phyloP scores from a whole-genome alignment of 2,329 filamentous ascomycete genomes.

The Orbilia javanica region DNA sequence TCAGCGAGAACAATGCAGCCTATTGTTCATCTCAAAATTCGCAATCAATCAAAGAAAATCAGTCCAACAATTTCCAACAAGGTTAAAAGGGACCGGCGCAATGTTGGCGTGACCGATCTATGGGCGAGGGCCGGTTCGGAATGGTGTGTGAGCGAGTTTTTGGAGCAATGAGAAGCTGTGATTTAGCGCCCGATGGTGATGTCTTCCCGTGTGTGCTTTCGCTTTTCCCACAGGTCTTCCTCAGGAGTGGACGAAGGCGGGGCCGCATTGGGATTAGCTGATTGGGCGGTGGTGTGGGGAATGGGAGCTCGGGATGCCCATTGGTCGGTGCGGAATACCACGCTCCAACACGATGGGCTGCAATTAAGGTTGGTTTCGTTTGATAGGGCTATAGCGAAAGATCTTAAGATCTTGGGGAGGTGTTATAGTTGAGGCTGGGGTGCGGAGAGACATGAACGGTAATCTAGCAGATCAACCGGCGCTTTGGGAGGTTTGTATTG shows the following conservation, averaged over 20 bases:
- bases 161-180: slow-evolving; percentile 31
- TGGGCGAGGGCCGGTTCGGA: not conserved
- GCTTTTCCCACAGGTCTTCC: not conserved
- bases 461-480: too few relatives aligned
- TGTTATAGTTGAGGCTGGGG: not conserved
- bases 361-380: not conserved
- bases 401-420: not conserved
- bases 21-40: not conserved
- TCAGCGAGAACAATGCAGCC: slow-evolving; percentile 13
- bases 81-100: not conserved
- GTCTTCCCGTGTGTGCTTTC: slow-evolving; percentile 5
- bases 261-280: slow-evolving; percentile 7
- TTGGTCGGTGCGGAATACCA: slow-evolving; percentile 22
- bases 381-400: not conserved
- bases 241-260: not conserved
- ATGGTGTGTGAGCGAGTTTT: slow-evolving; percentile 34
- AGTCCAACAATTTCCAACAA: not conserved
- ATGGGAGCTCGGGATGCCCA: not conserved
- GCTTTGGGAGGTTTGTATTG: not conserved
- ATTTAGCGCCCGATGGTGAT: slow-evolving; percentile 44
- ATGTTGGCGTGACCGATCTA: not conserved
- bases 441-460: not conserved
- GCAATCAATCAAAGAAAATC: not conserved
- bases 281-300: slow-evolving; percentile 11
- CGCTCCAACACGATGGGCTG: slow-evolving; percentile 1